Evolutionary conservation across 2,329 filamentous ascomycete species (phyloP), one percentile per base, ranked within the genome.

Genomic region (Dothidotthia symphoricarpi): DNA sequence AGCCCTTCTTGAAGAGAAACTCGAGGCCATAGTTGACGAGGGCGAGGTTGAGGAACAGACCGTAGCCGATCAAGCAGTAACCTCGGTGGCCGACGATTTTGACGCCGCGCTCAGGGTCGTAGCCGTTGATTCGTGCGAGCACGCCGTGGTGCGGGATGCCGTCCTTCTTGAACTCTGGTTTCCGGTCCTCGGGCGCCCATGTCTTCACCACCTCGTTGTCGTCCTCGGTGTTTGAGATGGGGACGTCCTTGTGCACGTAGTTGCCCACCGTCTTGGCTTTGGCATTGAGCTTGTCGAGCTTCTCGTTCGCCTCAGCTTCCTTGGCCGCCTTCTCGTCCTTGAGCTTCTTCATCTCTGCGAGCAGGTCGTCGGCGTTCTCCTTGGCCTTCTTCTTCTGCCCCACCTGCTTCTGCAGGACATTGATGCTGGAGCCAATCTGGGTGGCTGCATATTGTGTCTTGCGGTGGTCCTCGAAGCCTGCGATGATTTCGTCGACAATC

Each of bases 11-110:
- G 67, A 81, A 81, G 38, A 97, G 81, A 67, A 95, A 97, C 61
- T 95, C 85, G 31, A 96, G 75, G 36, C 90, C 91, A 64, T 97
- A 98, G 72, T 95, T 95, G 69, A 96, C 83, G 34, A 98, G 77
- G 1, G 93, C 93, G 64, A 93, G 84, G 71, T 95, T 95, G 49
- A 95, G 75, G 67, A 91, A 90, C 26, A 96, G 82, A 44, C 91
- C 93, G 75, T 90, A 95, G 45, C 85, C 84, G 41, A 83, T 88
- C 59, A 97, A 71, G 71, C 91, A 96, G 73, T 97, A 97, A 26
- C 91, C 91, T 55, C 91, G 80, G 69, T 97, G 91, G 35, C 93
- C 91, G 29, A 95, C 90, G 48, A 97, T 80, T 75, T 97, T 97
- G 49, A 64, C 59, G 24, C 60, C 62, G 50, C 93, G 84, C 62